phyloP scores from a whole-genome alignment of 139 green algal species.

The Chlamydomonas sphaeroides region DNA sequence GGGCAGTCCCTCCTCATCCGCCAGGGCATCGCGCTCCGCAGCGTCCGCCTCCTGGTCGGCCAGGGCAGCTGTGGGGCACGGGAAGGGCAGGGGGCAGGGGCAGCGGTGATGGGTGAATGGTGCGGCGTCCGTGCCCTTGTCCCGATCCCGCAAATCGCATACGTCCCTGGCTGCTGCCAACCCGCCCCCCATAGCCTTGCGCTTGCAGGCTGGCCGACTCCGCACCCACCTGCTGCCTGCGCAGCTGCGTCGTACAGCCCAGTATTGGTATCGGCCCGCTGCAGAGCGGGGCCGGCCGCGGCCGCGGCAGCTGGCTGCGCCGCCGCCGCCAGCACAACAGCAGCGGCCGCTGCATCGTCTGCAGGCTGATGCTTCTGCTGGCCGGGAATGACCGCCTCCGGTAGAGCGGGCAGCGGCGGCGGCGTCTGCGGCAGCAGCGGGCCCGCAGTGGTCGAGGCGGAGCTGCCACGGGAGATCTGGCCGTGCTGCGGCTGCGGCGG shows the following conservation, averaged over 20 bases:
- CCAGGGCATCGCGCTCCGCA: conserved; percentile 9
- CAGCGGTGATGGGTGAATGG: too few species aligned
- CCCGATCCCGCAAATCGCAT: too few species aligned
- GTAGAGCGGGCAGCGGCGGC: neutral
- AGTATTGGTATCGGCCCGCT: neutral
- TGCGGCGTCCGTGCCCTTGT: too few species aligned
- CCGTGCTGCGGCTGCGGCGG: too few species aligned
- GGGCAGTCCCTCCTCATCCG: conserved; percentile 14
- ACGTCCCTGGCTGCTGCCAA: too few species aligned
- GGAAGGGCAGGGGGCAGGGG: neutral
- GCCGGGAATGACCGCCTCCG: neutral
- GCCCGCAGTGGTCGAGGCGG: too few species aligned
- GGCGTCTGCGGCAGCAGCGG: neutral
- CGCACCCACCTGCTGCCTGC: conserved; percentile 16
- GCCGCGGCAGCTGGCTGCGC: neutral
- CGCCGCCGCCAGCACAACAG: neutral
- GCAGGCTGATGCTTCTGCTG: neutral
- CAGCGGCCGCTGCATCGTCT: neutral
- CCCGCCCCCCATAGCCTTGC: too few species aligned
- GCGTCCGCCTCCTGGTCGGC: conserved; percentile 22
- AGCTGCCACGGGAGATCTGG: too few species aligned
- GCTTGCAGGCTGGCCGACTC: too few species aligned
- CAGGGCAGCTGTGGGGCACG: neutral
- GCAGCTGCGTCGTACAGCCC: neutral
- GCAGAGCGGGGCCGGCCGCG: neutral